Evolutionary conservation across 1,139 yeast genomes (phyloP), one percentile per base, ranked within the genome.

Genomic region (Blastobotrys elegans): DNA sequence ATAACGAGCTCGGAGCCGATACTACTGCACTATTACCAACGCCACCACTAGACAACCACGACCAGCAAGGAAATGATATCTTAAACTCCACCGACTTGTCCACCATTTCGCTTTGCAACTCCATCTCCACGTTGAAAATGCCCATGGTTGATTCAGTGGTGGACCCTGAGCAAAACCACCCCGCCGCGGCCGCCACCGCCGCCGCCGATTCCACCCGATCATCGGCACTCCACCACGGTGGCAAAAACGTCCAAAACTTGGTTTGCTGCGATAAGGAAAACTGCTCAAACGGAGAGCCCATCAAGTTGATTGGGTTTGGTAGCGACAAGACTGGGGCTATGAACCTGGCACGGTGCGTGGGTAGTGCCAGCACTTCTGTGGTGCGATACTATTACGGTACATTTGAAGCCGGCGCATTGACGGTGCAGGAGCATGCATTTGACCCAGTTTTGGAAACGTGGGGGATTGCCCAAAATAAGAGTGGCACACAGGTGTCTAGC

Each of bases 91-190:
- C 46, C 16, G 47, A 50, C 31, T 46, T 52, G 16, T 51, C 55
- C 37, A 39, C 48, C 27, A 41, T 52, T 24, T 52, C 54, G 13
- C 22, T 33, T 35, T 50, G 40, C 27, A 24, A 24, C 35, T 50
- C 53, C 43, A 52, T 50, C 44, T 48, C 53, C 8, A 53, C 56
- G 16, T 40, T 53, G 47, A 45, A 37, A 40, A 53, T 53, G 54
- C 56, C 56, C 2, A 30, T 40, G 39, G 43, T 49, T 11, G 51
- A 43, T 16, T 44, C 50, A 8, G 11, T 14, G 10, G 8, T 24
- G 6, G 20, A 5, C 13, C 5, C 6, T 30, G 14, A 6, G 6
- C 5, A n/a, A 5, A 5, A 6, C 13, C n/a, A n/a, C n/a, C 6
- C 13, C 13, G 33, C n/a, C 13, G 33, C 13, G n/a, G 17, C 5